phyloP scores from a whole-genome alignment of 306 rosid genomes.

The Castanea sativa region DNA sequence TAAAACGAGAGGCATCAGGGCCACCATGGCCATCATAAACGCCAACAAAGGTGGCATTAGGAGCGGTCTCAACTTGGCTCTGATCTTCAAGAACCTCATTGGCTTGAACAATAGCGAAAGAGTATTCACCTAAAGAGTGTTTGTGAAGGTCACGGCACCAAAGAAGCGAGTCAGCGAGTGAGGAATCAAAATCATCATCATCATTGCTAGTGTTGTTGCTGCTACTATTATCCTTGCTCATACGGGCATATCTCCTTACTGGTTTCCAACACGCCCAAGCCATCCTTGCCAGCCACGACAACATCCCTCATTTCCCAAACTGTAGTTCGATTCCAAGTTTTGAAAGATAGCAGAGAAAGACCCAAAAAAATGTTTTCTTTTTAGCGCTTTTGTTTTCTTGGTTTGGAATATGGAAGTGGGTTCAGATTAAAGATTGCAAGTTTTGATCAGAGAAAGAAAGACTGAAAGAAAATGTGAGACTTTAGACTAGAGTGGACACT shows the following conservation, averaged over 20 bases:
- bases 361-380: too few species aligned
- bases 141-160: slow-evolving; percentile 71
- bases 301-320: slow-evolving; percentile 95
- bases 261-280: slow-evolving; percentile 84
- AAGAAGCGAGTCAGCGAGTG: slow-evolving; percentile 52
- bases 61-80: slow-evolving; percentile 80
- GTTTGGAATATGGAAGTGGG: too few species aligned
- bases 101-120: slow-evolving; percentile 83
- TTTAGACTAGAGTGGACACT: too few species aligned
- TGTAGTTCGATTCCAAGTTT: too few species aligned
- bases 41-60: slow-evolving; percentile 66
- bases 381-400: too few species aligned
- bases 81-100: slow-evolving; percentile 72
- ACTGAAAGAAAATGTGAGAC: too few species aligned
- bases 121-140: slow-evolving; percentile 72
- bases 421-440: too few species aligned
- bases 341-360: too few species aligned
- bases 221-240: slow-evolving; percentile 65
- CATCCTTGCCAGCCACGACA: slow-evolving; percentile 93
- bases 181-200: slow-evolving; percentile 24
- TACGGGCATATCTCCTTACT: slow-evolving; percentile 77
- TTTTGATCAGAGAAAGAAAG: too few species aligned
- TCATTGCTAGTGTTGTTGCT: too few species aligned
- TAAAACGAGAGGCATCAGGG: slow-evolving; percentile 61
- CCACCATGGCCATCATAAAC: slow-evolving; percentile 97